Percentiles rank a stretch among this genome's conserved stretches.
Conservation (phyloP, 2,329 filamentous ascomycete species). For the Nemania sp. region DNA sequence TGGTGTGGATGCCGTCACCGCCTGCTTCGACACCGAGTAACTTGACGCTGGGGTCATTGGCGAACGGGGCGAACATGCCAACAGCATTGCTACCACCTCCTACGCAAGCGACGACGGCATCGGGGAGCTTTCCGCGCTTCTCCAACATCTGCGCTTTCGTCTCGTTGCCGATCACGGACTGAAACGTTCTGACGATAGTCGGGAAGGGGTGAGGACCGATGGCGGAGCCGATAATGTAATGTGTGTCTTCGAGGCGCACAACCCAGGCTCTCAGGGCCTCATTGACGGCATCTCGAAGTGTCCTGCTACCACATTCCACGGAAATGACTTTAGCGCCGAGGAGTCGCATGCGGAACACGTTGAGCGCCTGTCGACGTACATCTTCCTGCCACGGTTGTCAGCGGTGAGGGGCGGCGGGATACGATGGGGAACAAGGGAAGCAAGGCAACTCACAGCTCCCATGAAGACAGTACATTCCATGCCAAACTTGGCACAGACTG, state of each 20-base stretch:
- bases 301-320: conserved; percentile 86
- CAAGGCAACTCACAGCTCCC: conserved; percentile 67
- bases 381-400: conserved; percentile 64
- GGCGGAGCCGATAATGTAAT: conserved; percentile 97
- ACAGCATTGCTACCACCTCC: conserved; percentile 93
- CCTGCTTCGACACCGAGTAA: conserved; percentile 93
- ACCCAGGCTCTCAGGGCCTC: conserved; percentile 96
- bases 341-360: conserved; percentile 98
- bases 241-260: conserved; percentile 86
- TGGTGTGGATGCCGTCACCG: conserved; percentile 87
- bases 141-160: conserved; percentile 90
- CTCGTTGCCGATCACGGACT: conserved; percentile 93
- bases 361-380: conserved; percentile 91
- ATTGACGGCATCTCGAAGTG: conserved; percentile 87
- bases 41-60: conserved; percentile 81
- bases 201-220: conserved; percentile 98
- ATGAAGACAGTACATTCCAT: conserved; percentile 99
- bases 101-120: conserved; percentile 95
- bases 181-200: conserved; percentile 95
- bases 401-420: background rate
- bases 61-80: conserved; percentile 98
- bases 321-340: conserved; percentile 91
- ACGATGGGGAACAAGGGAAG: background rate
- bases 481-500: conserved; percentile 95
- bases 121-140: conserved; percentile 84